These are phyloP conservation scores for Ajuga reptans DNA, from an alignment of 305 asterid species.

Conservation along the genomic window DNA sequence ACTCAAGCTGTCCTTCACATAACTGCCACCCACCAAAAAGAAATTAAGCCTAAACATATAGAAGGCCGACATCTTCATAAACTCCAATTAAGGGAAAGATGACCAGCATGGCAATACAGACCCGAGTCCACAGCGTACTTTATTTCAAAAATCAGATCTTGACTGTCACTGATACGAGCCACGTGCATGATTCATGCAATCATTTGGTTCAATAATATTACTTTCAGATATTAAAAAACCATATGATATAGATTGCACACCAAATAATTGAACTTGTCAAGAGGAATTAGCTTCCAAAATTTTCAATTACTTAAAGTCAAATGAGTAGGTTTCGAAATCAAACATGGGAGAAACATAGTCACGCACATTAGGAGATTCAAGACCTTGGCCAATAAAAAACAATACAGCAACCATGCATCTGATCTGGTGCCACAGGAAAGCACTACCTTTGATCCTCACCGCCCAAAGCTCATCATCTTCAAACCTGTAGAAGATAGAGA, in stretches of 20 bases:
- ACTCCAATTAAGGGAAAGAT: neutral
- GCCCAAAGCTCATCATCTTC: slow-evolving; percentile 69
- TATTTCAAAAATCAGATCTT: neutral
- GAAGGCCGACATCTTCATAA: neutral
- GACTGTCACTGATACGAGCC: neutral
- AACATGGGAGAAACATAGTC: slow-evolving; percentile 15
- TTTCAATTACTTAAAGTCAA: slow-evolving; percentile 6
- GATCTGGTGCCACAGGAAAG: slow-evolving; percentile 99
- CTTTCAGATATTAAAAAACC: slow-evolving; percentile 1
- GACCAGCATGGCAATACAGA: neutral
- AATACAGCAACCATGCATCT: slow-evolving; percentile 93
- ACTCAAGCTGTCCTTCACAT: neutral
- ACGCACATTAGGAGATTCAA: slow-evolving; percentile 82
- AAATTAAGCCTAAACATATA: neutral
- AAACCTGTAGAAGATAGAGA: slow-evolving; percentile 39
- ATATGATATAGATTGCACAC: slow-evolving; percentile 6
- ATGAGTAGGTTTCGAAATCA: slow-evolving; percentile 14
- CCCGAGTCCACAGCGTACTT: neutral
- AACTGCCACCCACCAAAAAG: neutral
- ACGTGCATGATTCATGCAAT: slow-evolving; percentile 3
- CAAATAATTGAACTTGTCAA: slow-evolving; percentile 5
- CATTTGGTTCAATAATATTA: slow-evolving; percentile 3
- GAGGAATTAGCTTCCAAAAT: slow-evolving; percentile 2
- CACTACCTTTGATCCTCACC: slow-evolving; percentile 76
- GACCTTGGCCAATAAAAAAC: slow-evolving; percentile 90